Evolutionary conservation across 148 eudicot genomes (phyloP), one percentile per base, ranked within the genome.

Genomic region (Fagopyrum esculentum): DNA sequence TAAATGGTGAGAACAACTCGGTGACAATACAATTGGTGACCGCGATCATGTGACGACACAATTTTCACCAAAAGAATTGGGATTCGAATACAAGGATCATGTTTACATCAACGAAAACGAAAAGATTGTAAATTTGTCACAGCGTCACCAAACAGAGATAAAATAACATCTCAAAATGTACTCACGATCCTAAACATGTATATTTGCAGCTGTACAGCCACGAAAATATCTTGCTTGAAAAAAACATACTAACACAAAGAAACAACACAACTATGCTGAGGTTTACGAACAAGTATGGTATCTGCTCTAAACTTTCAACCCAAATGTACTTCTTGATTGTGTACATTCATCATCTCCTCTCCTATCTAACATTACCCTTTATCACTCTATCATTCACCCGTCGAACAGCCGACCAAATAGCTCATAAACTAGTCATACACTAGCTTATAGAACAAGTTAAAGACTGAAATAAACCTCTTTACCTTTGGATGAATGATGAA

Each of bases 201-300:
- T 66, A 66, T 66, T 8, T 66, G 71, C 71, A 66, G 71, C 71
- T 66, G 46, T 43, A n/a, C 71, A 66, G 17, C 9, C 71, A 66
- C 11, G 17, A 66, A 43, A 66, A 64, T 15, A 63, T 13, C 46
- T 64, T 6, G 16, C 46, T 64, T 64, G 46, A 35, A 6, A 40
- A 40, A 35, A 35, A 9, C 46, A 64, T 64, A 64, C 30, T 13
- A 40, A 40, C 17, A 40, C 71, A 35, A 66, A 66, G 43, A 17
- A 66, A 15, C 71, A 6, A 66, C 45, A 46, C 71, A 6, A 63
- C 29, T 30, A 11, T 4, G 44, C 69, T 63, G 44, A 30, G 69
- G 30, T 10, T 63, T 30, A 29, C 69, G 71, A 40, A 5, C 70
- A 64, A 64, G 46, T 66, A 66, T 66, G 71, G 71, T 66, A 66